phyloP scores from a whole-genome alignment of 108 stramenopile genomes.

The Nitzschia putrida region DNA sequence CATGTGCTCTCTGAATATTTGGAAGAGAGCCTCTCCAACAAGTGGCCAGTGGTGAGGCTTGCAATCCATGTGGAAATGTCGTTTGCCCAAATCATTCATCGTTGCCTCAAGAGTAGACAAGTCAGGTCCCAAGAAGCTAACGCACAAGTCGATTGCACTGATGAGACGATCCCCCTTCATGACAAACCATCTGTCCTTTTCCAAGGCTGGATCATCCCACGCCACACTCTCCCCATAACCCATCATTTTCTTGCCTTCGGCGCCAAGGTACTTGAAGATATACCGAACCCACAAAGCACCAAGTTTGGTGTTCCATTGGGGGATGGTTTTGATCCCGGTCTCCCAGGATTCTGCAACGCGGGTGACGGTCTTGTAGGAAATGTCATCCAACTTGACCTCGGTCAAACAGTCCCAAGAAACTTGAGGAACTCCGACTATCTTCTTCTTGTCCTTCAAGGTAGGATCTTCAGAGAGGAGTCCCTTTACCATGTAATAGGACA shows the following conservation, averaged over 20 bases:
- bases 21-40: slow-evolving; percentile 19
- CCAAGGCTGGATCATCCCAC: slow-evolving; percentile 5
- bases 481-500: background rate
- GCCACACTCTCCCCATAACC: slow-evolving; percentile 1
- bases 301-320: background rate
- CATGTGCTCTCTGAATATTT: slow-evolving; percentile 1
- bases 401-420: slow-evolving; percentile 3
- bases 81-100: slow-evolving; percentile 19
- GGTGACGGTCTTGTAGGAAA: slow-evolving; percentile 1
- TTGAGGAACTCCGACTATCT: no score
- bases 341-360: slow-evolving; percentile 1
- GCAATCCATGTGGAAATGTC: slow-evolving; percentile 16
- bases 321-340: background rate
- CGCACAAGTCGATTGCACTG: slow-evolving; percentile 17
- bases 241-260: slow-evolving; percentile 11
- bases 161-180: slow-evolving; percentile 15
- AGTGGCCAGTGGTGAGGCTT: slow-evolving; percentile 28
- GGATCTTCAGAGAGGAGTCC: background rate
- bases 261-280: slow-evolving; percentile 11
- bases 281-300: slow-evolving; percentile 16
- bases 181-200: slow-evolving; percentile 7
- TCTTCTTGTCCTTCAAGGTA: background rate
- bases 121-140: slow-evolving; percentile 31
- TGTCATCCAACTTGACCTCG: background rate
- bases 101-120: slow-evolving; percentile 22